phyloP scores from a whole-genome alignment of 2,329 filamentous ascomycete genomes.

The Podosphaera xanthii region DNA sequence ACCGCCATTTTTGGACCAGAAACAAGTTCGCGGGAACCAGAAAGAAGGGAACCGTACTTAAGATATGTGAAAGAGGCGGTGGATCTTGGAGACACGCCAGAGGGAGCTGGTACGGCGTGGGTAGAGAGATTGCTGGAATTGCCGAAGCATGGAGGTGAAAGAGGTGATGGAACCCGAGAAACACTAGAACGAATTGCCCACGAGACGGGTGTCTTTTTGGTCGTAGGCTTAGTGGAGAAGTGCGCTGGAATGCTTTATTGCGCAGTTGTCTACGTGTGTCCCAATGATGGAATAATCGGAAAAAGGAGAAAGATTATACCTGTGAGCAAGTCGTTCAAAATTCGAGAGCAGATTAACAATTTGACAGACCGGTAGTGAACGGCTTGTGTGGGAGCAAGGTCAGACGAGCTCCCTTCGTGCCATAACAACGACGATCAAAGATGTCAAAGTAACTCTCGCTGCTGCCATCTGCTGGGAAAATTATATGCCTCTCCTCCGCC shows the following conservation, averaged over 20 bases:
- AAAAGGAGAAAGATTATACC: slow-evolving; percentile 89
- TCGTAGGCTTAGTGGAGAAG: slow-evolving; percentile 59
- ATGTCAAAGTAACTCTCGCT: slow-evolving; percentile 57
- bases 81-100: slow-evolving; percentile 59
- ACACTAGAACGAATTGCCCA: slow-evolving; percentile 51
- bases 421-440: slow-evolving; percentile 56
- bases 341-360: slow-evolving; percentile 2
- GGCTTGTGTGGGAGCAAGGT: slow-evolving; percentile 76
- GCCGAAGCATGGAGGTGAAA: slow-evolving; percentile 15
- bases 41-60: slow-evolving; percentile 62
- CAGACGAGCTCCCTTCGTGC: slow-evolving; percentile 57
- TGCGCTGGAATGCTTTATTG: slow-evolving; percentile 71
- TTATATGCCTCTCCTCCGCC: slow-evolving; percentile 76
- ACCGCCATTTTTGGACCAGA: slow-evolving; percentile 54
- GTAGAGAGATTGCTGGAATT: slow-evolving; percentile 24
- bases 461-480: slow-evolving; percentile 93
- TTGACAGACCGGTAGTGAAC: slow-evolving; percentile 45
- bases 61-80: slow-evolving; percentile 58
- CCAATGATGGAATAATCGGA: slow-evolving; percentile 45
- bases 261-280: slow-evolving; percentile 60
- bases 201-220: slow-evolving; percentile 61
- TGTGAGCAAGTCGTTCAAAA: slow-evolving; percentile 19
- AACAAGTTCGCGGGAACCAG: slow-evolving; percentile 42
- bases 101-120: slow-evolving; percentile 52
- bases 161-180: slow-evolving; percentile 61